phyloP scores from a whole-genome alignment of 2,329 filamentous ascomycete species.

The Venturia aucupariae region DNA sequence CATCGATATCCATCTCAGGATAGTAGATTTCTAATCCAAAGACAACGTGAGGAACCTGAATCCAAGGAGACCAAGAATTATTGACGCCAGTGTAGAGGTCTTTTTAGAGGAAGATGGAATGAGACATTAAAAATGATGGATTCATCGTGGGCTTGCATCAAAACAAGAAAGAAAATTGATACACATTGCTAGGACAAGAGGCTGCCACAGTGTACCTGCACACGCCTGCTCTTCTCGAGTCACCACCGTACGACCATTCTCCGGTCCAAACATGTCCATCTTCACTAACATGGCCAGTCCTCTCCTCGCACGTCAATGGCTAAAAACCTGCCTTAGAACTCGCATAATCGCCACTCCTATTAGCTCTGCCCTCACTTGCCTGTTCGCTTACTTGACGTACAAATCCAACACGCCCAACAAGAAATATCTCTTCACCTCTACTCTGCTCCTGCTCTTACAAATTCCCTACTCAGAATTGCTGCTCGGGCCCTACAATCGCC shows the following conservation, averaged over 20 bases:
- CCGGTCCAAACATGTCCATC: background rate
- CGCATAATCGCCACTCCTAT: background rate
- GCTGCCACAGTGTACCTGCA: slow-evolving; percentile 1
- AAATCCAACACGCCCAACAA: background rate
- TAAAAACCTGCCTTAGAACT: background rate
- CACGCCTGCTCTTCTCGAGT: slow-evolving; percentile 8
- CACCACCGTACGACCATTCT: background rate
- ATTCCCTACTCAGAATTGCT: background rate
- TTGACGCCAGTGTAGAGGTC: too few species aligned
- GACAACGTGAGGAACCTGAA: too few species aligned
- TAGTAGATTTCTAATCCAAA: too few species aligned
- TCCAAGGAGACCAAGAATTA: too few species aligned
- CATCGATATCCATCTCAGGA: too few species aligned
- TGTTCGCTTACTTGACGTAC: background rate
- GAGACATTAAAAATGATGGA: too few species aligned
- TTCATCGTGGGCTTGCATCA: too few species aligned
- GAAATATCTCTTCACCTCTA: background rate
- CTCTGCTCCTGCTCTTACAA: background rate
- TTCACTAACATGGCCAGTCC: background rate
- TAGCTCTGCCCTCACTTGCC: background rate
- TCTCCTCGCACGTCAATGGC: background rate
- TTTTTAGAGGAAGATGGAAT: too few species aligned
- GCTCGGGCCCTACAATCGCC: background rate
- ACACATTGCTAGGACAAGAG: background rate
- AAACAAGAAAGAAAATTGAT: background rate